Base-by-base conservation (phyloP, 805 yeast genomes). In the Lipomyces orientalis region DNA sequence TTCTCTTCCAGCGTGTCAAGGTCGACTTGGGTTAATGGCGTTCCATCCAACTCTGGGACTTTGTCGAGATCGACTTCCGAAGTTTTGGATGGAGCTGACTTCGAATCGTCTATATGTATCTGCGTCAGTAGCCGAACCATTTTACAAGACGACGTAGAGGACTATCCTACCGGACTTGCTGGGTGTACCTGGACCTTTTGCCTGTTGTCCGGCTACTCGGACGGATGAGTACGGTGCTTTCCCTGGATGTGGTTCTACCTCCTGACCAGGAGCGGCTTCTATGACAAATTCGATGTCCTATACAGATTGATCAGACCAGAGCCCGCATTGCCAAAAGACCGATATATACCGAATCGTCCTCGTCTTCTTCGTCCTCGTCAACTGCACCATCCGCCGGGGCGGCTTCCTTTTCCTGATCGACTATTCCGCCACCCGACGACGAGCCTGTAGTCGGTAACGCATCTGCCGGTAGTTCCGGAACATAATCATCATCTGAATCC, bases 251-350 rank as follows among this genome's bases (percentile, higher is more conserved):
- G 77, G 75, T 56, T 76, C 78, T n/a, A 66, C 73, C 33, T 66
- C 70, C 49, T 69, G 71, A 9, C 79, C 79, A 0, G 79, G 76
- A 51, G 73, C 74, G 19, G 78, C 76, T 55, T 88, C 89, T 60
- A 93, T 90, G 59, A 93, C 90, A 75, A 94, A 90, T 78, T 93
- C 97, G 46, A 93, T 86, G 74, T 90, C 95, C 64, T 88, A 89
- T 12, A 29, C 16, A 25, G 14, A 16, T 19, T 33, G 49, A 43
- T 43, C 10, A 43, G 49, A 16, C 22, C 22, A 16, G 89, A 35
- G 64, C 64, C 10, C 66, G 14, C 29, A 19, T 19, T 1, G 8
- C 7, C 29, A 16, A 22, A 8, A 43, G 37, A 43, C 54, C 33
- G 39, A 52, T 71, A 25, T 72, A 62, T 29, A 71, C 76, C n/a